Conservation (phyloP, 345 rosid genomes). For the Syzygium jambos region DNA sequence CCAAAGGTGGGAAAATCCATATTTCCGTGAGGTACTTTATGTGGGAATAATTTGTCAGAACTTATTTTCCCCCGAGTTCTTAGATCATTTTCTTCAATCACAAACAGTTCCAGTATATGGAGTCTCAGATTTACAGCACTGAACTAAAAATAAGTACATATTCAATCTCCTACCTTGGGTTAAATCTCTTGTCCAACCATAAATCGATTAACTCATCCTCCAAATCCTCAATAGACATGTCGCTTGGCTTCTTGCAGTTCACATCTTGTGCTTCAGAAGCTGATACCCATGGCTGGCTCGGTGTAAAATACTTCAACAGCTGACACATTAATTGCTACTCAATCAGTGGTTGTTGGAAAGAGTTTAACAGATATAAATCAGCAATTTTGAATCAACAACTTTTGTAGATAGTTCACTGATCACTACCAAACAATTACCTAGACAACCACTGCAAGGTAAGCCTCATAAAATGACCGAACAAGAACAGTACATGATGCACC, state of each 20-base stretch:
- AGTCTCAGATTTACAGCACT: neutral
- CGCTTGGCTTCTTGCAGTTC: conserved; percentile 16
- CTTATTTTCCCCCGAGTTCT: neutral
- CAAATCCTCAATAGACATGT: conserved; percentile 30
- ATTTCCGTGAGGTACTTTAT: neutral
- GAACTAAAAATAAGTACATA: neutral
- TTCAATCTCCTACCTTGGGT: conserved; percentile 52
- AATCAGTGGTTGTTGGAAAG: neutral
- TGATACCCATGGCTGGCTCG: conserved; percentile 49
- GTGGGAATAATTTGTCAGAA: neutral
- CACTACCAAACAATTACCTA: neutral
- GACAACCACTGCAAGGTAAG: neutral
- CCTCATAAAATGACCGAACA: neutral
- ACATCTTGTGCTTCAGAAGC: conserved; percentile 11
- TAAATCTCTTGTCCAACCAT: conserved; percentile 49
- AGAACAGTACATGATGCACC: neutral
- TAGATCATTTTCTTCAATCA: neutral
- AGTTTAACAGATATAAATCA: neutral
- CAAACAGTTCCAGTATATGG: neutral
- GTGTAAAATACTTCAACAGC: conserved; percentile 49
- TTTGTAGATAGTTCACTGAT: neutral
- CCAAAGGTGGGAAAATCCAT: neutral
- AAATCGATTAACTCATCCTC: conserved; percentile 51
- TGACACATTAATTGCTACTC: conserved; percentile 13
- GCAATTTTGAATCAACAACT: neutral